A percentile compares a stretch with the other conserved stretches of the same genome.
phyloP scores from a whole-genome alignment of 23 red algal species.

The Chondrus crispus region DNA sequence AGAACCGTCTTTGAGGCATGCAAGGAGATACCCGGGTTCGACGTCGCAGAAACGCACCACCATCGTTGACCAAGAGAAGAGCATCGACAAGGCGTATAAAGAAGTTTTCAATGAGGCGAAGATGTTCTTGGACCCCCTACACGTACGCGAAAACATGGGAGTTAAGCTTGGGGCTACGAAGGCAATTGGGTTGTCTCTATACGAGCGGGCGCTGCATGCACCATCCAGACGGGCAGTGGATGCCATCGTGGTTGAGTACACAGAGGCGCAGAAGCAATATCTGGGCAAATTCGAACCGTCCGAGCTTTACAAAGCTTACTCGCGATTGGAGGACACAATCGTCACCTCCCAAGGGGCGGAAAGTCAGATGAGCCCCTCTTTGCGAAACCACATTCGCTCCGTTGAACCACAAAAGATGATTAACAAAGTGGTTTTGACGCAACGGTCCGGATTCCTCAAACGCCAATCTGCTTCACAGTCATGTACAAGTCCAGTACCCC shows the following conservation, averaged over 20 bases:
- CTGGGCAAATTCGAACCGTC: not conserved
- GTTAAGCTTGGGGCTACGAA: too few species aligned
- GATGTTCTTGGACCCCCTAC: not conserved
- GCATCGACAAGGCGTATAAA: not conserved
- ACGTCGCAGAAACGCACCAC: not conserved
- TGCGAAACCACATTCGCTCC: conserved; percentile 16
- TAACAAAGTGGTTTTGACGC: not conserved
- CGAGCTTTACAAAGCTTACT: conserved; percentile 22
- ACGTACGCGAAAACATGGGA: too few species aligned
- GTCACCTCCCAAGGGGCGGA: conserved; percentile 3
- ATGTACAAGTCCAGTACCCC: not conserved
- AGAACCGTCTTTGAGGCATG: not conserved
- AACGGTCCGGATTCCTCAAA: not conserved
- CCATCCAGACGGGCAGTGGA: too few species aligned
- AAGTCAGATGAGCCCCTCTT: not conserved
- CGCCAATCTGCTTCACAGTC: not conserved
- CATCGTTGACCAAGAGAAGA: conserved; percentile 10
- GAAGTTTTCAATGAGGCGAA: not conserved
- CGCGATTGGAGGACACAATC: not conserved
- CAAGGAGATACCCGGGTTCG: not conserved
- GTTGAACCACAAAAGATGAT: conserved; percentile 41
- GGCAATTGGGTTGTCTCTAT: too few species aligned
- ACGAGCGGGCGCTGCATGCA: too few species aligned
- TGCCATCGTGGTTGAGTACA: not conserved
- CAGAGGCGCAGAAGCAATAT: not conserved